A percentile compares a stretch with the other conserved stretches of the same genome.
Conservation (phyloP, 2,329 filamentous ascomycete genomes). For the Epichloe uncinata region DNA sequence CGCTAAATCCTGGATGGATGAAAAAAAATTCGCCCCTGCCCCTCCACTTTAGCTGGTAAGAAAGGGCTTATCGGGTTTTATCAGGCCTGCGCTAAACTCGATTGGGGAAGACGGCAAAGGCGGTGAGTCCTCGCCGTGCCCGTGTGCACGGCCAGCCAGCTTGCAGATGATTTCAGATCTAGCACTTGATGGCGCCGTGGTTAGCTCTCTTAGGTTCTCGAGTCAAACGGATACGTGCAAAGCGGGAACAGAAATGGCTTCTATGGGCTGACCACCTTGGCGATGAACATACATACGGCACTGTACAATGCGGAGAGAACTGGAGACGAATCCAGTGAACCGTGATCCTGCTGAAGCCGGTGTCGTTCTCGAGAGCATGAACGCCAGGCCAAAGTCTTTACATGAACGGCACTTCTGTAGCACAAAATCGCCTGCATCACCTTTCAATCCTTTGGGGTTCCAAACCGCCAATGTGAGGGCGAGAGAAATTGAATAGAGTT, state of each 20-base stretch:
- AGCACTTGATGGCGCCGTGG: constrained; percentile 8
- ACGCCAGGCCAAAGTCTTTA: too few relatives aligned
- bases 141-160: constrained; percentile 5
- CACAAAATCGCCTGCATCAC: too few relatives aligned
- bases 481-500: too few relatives aligned
- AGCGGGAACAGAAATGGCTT: too few relatives aligned
- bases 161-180: constrained; percentile 5
- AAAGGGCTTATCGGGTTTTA: constrained; percentile 13
- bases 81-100: constrained; percentile 9
- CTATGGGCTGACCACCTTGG: too few relatives aligned
- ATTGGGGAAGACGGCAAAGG: constrained; percentile 6
- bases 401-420: too few relatives aligned
- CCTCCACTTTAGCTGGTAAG: constrained; percentile 9
- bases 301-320: neutral
- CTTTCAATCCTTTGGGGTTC: too few relatives aligned
- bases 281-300: too few relatives aligned
- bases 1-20: constrained; percentile 6
- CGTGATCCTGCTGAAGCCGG: too few relatives aligned
- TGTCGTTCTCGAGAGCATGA: too few relatives aligned
- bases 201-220: constrained; percentile 81
- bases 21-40: constrained; percentile 11
- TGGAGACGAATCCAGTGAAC: neutral
- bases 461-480: too few relatives aligned
- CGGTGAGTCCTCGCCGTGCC: constrained; percentile 8
- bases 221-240: neutral